phyloP scores from a whole-genome alignment of 2,329 filamentous ascomycete species.

The Thelonectria discophora region DNA sequence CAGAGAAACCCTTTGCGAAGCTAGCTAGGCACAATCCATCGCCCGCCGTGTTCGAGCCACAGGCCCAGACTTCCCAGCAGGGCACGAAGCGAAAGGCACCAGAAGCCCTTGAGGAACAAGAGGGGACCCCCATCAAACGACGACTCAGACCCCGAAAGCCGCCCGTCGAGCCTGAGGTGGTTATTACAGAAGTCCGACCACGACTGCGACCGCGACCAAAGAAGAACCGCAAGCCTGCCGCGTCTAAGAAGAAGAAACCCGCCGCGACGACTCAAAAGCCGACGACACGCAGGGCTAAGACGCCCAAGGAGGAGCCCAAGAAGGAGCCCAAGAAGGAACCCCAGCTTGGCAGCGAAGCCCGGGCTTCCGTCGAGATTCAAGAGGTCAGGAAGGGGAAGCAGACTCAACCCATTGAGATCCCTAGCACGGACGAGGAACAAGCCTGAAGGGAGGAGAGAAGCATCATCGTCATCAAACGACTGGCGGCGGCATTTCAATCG shows the following conservation, averaged over 20 bases:
- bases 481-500: conserved; percentile 12
- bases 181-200: conserved; percentile 18
- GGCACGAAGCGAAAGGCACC: conserved; percentile 3
- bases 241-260: conserved; percentile 18
- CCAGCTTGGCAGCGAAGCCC: conserved; percentile 3
- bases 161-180: conserved; percentile 16
- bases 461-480: conserved; percentile 3
- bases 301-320: background rate
- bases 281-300: background rate
- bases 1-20: background rate
- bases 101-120: conserved; percentile 10
- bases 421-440: conserved; percentile 34
- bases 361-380: conserved; percentile 13
- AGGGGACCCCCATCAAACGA: conserved; percentile 31
- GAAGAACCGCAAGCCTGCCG: conserved; percentile 17
- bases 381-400: conserved; percentile 17
- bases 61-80: background rate
- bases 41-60: conserved; percentile 1
- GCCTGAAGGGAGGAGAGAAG: conserved; percentile 24
- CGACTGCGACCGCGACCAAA: too few relatives aligned
- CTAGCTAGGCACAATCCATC: background rate
- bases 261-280: conserved; percentile 13
- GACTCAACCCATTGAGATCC: conserved; percentile 26
- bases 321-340: conserved; percentile 1
- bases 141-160: conserved; percentile 36